These are phyloP conservation scores for Ogataea hybrid DNA, from an alignment of 1,139 yeast genomes.

Conservation along the genomic window DNA sequence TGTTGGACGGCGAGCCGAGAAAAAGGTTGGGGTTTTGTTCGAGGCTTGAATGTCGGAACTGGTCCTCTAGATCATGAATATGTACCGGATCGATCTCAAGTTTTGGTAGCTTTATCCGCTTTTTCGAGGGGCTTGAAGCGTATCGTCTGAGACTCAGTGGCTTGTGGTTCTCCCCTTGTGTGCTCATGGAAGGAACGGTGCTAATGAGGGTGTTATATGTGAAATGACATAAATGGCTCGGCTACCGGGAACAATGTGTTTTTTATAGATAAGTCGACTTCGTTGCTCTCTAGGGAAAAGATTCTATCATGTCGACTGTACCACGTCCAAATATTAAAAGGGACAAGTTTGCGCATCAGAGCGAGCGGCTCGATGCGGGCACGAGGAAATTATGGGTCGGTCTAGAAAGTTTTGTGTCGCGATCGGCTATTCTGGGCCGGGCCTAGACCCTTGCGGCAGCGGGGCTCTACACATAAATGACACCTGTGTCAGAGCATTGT, in stretches of 20 bases:
- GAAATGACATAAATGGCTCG: background rate
- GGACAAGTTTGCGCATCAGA: background rate
- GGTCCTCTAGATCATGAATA: background rate
- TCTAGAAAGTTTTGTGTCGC: background rate
- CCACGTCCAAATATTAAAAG: background rate
- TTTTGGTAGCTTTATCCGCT: slow-evolving; percentile 14
- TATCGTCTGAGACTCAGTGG: background rate
- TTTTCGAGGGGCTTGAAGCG: background rate
- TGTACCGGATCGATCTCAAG: slow-evolving; percentile 2
- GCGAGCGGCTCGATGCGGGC: background rate
- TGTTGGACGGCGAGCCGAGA: slow-evolving; percentile 3
- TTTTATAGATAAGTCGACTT: background rate
- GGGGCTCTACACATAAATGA: background rate
- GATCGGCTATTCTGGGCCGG: background rate
- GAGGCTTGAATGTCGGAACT: background rate
- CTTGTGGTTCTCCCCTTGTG: background rate
- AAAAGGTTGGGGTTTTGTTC: slow-evolving; percentile 1
- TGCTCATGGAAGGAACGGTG: background rate
- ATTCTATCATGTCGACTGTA: background rate
- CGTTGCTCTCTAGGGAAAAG: background rate
- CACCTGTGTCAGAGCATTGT: background rate
- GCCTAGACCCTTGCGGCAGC: slow-evolving; percentile 2
- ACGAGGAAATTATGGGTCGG: background rate
- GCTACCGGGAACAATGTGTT: background rate
- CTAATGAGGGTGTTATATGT: background rate